Base-by-base conservation (phyloP, 2,329 filamentous ascomycete species). In the Aspergillus sp. region DNA sequence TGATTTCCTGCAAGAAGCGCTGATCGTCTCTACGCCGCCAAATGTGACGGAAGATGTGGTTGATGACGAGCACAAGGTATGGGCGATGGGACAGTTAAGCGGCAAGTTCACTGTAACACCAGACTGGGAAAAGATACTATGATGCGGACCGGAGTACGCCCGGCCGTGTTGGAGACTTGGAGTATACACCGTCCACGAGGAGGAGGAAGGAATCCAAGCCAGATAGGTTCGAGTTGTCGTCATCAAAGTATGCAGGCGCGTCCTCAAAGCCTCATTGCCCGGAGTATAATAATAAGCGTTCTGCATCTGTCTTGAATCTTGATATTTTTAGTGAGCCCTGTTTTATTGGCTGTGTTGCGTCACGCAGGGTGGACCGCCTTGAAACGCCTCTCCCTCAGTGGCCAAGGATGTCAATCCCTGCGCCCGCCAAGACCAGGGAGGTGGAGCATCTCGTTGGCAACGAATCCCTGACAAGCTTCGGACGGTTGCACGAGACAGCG, bases 91-190 rank as follows among this genome's bases (percentile, higher is more conserved):
- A 8, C 80, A 85, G 65, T 77, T 88, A n/a, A 83, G 82, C 70
- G 83, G 83, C 54, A 87, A 86, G 71, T 86, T 87, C 67, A 83
- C 87, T 2, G 81, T 87, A 34, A 82, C 79, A 51, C 86, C 86
- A 13, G 80, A 88, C 67, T 87, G 84, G 82, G 76, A 77, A 47
- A 76, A 80, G 64, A 79, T 86, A 53, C 62, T 77, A 51, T 75
- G 58, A 69, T 34, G 34, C 24, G 5, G 30, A 17, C 17, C 39
- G 24, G 19, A 42, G 34, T 51, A 41, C 17, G 27, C 27, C 27
- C 27, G 27, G 27, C 27, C 27, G 27, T 30, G 27, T 30, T 30
- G 27, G 20, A 20, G 20, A 20, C 20, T 20, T 20, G 20, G 27
- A 30, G 27, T 30, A 30, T 30, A 30, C 27, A 30, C 27, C 27